Conservation (phyloP, 2,329 filamentous ascomycete genomes). For the Rugonectria rugulosa region DNA sequence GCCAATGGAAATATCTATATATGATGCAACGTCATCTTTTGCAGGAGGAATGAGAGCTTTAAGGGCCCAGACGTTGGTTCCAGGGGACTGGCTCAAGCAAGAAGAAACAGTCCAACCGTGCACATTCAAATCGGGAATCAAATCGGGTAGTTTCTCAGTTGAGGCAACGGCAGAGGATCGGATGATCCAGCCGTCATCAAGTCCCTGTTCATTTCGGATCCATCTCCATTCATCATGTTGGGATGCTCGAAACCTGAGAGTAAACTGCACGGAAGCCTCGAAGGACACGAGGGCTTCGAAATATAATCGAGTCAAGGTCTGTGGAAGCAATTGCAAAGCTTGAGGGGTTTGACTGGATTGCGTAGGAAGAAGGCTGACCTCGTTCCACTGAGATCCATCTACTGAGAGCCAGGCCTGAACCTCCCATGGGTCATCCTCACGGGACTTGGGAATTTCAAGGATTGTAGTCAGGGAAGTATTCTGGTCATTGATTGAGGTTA, state of each 20-base stretch:
- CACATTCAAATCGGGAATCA: constrained; percentile 65
- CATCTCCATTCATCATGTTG: constrained; percentile 70
- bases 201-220: constrained; percentile 69
- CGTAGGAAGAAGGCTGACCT: constrained; percentile 54
- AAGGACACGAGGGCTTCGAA: constrained; percentile 63
- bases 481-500: constrained; percentile 64
- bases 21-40: constrained; percentile 63
- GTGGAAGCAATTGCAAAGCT: constrained; percentile 53
- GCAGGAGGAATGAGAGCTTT: constrained; percentile 64
- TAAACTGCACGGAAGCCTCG: constrained; percentile 65
- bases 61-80: constrained; percentile 76
- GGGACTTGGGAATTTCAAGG: constrained; percentile 68
- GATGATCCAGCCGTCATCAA: constrained; percentile 70
- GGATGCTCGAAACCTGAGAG: constrained; percentile 70
- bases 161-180: constrained; percentile 40
- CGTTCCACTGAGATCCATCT: constrained; percentile 63
- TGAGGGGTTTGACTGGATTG: constrained; percentile 49
- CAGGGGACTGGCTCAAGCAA: constrained; percentile 70
- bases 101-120: constrained; percentile 59
- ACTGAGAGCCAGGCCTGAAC: constrained; percentile 75
- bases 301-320: constrained; percentile 51
- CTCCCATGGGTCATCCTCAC: constrained; percentile 69
- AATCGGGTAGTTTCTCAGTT: constrained; percentile 56
- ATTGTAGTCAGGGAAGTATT: constrained; percentile 71
- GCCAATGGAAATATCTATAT: constrained; percentile 66